phyloP scores from a whole-genome alignment of 129 eudicot genomes.

The carrot (Daucus carota) region DNA sequence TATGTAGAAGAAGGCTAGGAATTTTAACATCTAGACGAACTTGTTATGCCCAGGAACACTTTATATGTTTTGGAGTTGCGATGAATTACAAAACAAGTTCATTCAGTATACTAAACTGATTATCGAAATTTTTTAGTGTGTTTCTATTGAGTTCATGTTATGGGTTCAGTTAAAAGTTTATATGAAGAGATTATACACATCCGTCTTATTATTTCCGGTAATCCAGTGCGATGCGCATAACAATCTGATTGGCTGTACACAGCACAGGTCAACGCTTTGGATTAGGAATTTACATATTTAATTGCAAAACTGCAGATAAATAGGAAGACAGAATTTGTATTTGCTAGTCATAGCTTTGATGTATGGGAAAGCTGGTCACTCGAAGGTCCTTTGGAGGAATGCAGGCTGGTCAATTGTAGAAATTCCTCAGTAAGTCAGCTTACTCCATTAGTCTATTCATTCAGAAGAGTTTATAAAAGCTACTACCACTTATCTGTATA shows the following conservation, averaged over 20 bases:
- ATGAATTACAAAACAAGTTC: background rate
- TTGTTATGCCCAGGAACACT: background rate
- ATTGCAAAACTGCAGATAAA: slow-evolving; percentile 62
- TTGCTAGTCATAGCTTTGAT: slow-evolving; percentile 97
- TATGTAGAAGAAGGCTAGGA: background rate
- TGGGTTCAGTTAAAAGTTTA: too few relatives aligned
- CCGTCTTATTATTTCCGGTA: background rate
- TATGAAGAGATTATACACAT: background rate
- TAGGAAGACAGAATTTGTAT: slow-evolving; percentile 93
- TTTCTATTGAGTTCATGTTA: background rate
- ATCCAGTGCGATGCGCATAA: background rate
- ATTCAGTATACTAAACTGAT: background rate
- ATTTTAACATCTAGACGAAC: background rate
- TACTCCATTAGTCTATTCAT: background rate
- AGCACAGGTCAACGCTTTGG: background rate
- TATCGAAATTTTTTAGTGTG: background rate
- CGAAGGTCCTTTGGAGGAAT: slow-evolving; percentile 91
- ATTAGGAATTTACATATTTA: background rate
- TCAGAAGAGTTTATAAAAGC: background rate
- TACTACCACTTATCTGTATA: background rate
- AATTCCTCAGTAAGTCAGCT: slow-evolving; percentile 62
- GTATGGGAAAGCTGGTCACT: slow-evolving; percentile 99
- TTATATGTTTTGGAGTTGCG: background rate
- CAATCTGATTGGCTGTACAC: background rate
- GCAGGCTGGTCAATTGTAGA: slow-evolving; percentile 87